Evolutionary conservation across 371 early-diverging fungal genomes (phyloP), one percentile per base, ranked within the genome.

Genomic region (Capniomyces stellatus): DNA sequence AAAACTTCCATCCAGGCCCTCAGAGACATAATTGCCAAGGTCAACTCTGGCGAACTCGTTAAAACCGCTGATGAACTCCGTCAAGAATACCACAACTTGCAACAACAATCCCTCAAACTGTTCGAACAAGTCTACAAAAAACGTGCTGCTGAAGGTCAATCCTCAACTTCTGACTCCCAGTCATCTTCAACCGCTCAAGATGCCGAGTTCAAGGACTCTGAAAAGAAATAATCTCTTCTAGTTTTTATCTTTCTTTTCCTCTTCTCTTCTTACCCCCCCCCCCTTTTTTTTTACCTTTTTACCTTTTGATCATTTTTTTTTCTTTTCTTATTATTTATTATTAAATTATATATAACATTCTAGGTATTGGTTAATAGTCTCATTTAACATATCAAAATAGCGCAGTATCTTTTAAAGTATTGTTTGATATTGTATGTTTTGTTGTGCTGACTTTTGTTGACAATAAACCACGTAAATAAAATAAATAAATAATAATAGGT

Each of bases 71-170:
- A 77, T 43, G 79, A 74, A 30, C 64, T 82, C 58, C 78, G 79
- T 72, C 59, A 73, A 59, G 75, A 79, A 74, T 68, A 74, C 44
- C 74, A 74, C 57, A 73, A 75, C 44, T 72, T 96, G 60, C 92
- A 95, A 72, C 78, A 81, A 59, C 82, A 79, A 27, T 78, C 82
- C 55, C 68, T 94, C 57, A 94, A 94, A 74, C 74, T 98, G 52
- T 95, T 96, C 62, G 91, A 96, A 74, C 78, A 86, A 80, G 92
- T 89, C 23, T 95, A 97, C 79, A 88, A 94, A 82, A 79, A 82
- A 67, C 68, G 65, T 49, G 60, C 66, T 43, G 62, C 52, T 59
- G 60, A 69, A 57, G 53, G 44, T 50, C 43, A 57, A 21, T 15
- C 46, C 15, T 56, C 61, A 30, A 48, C 57, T 8, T 27, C 52